Evolutionary conservation across 805 yeast genomes (phyloP).

Genomic region (Myxozyma melibiosi): DNA sequence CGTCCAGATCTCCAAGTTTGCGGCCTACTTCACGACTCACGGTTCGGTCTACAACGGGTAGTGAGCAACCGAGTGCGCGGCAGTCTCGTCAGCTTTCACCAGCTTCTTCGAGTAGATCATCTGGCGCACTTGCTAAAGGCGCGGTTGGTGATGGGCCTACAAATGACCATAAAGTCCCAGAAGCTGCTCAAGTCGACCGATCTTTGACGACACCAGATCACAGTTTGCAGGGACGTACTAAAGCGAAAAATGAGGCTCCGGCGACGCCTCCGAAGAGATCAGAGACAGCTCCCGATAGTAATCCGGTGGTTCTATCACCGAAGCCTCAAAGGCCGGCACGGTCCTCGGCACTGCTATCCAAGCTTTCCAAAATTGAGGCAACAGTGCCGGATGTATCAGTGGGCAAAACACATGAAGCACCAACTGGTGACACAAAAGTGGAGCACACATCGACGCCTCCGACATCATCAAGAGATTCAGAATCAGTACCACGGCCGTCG

Average conservation of each 20-base stretch:
- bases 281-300: background rate
- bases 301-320: conserved; percentile 2
- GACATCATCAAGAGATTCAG: background rate
- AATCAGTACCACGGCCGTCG: background rate
- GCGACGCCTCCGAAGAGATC: background rate
- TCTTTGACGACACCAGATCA: no score
- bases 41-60: no score
- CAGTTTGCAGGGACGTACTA: no score
- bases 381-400: background rate
- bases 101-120: no score
- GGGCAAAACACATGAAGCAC: background rate
- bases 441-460: background rate
- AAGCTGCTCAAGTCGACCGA: no score
- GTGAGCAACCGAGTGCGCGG: no score
- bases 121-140: no score
- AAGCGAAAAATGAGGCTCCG: background rate
- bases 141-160: no score
- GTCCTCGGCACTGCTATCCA: background rate
- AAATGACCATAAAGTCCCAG: no score
- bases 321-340: conserved; percentile 5
- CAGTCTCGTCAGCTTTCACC: no score
- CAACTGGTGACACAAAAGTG: background rate
- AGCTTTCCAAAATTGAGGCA: background rate
- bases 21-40: no score
- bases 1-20: no score